Conservation (phyloP, 345 rosid genomes). For the Eucalyptus pumila region DNA sequence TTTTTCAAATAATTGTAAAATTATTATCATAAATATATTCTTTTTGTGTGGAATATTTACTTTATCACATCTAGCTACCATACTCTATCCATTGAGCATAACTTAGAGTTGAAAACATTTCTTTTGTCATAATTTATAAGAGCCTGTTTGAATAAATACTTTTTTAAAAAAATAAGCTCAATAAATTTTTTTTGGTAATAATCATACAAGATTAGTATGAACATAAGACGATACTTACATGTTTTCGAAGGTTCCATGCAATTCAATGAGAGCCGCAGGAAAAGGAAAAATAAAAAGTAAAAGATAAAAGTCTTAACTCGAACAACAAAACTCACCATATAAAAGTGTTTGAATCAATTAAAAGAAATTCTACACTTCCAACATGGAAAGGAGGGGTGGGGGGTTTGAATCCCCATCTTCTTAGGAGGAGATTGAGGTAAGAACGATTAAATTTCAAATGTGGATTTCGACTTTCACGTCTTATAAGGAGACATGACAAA, state of each 20-base stretch:
- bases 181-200: accelerated
- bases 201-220: background rate
- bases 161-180: accelerated
- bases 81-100: background rate
- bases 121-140: background rate
- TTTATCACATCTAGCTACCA: background rate
- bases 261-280: background rate
- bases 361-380: background rate
- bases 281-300: background rate
- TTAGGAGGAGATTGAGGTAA: accelerated
- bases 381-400: accelerated
- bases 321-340: accelerated
- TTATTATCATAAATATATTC: background rate
- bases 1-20: background rate
- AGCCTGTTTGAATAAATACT: accelerated
- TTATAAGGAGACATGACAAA: no score
- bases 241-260: background rate
- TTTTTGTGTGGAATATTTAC: accelerated
- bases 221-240: background rate
- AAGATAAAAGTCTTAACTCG: background rate
- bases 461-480: accelerated
- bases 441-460: accelerated
- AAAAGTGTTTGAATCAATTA: background rate
- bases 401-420: accelerated
- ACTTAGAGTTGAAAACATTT: background rate